Evolutionary conservation across 345 rosid genomes (phyloP).

Genomic region (Eucalyptus dawsonii): DNA sequence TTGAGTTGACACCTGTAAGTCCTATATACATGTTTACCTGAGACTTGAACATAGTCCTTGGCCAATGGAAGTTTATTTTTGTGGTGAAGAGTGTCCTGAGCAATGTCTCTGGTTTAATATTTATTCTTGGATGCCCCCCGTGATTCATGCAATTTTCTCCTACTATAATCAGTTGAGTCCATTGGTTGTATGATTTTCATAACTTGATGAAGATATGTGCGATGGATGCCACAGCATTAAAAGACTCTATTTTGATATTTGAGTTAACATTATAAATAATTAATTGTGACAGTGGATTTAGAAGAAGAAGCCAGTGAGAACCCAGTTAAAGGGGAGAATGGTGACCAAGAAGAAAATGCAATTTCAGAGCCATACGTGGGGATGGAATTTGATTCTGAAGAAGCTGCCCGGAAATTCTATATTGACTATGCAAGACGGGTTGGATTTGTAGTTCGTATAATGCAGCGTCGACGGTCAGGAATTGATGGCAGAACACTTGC

Average conservation of each 20-base stretch:
- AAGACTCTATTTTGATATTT: neutral
- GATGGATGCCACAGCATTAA: neutral
- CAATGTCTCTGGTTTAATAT: neutral
- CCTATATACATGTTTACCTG: neutral
- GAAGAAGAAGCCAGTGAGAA: slow-evolving; percentile 21
- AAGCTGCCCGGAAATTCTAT: slow-evolving; percentile 54
- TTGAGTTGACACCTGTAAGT: neutral
- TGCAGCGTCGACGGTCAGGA: slow-evolving; percentile 81
- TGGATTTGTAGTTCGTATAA: slow-evolving; percentile 65
- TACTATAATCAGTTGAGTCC: neutral
- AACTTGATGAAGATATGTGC: neutral
- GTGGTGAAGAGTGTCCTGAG: neutral
- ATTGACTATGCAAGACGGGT: slow-evolving; percentile 45
- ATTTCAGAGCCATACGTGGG: slow-evolving; percentile 55
- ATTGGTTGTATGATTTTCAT: neutral
- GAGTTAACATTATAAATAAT: neutral
- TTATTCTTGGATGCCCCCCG: neutral
- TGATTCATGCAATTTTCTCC: neutral
- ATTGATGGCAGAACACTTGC: slow-evolving; percentile 72
- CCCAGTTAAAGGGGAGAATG: slow-evolving; percentile 20
- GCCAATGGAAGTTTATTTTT: neutral
- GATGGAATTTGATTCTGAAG: slow-evolving; percentile 77
- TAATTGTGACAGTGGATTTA: slow-evolving; percentile 29
- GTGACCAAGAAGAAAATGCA: slow-evolving; percentile 15
- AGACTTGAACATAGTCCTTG: neutral